Percentiles rank a stretch among this genome's conserved stretches.
These are phyloP conservation scores for Ascochyta pisi DNA, from an alignment of 2,329 filamentous ascomycete genomes.

Conservation along the genomic window DNA sequence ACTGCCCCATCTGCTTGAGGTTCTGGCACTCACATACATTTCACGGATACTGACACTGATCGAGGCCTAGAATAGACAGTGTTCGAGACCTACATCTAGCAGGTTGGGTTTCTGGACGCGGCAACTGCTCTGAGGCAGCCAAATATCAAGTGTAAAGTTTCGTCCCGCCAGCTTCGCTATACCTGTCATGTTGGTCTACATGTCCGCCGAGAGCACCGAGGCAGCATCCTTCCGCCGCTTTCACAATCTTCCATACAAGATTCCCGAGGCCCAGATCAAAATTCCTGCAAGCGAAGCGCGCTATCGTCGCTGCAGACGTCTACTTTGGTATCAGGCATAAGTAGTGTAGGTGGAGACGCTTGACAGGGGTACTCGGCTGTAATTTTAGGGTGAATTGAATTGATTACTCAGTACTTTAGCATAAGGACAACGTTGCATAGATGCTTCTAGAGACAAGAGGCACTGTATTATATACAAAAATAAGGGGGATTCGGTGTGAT, in stretches of 20 bases:
- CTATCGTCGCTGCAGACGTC: too few relatives aligned
- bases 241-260: not conserved
- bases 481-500: too few relatives aligned
- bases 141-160: not conserved
- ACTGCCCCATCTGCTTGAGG: not conserved
- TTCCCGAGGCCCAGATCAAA: not conserved
- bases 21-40: not conserved
- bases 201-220: not conserved
- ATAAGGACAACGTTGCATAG: too few relatives aligned
- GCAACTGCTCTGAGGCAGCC: not conserved
- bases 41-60: not conserved
- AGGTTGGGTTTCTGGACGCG: not conserved
- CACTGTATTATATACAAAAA: too few relatives aligned
- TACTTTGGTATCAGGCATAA: too few relatives aligned
- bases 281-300: too few relatives aligned
- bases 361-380: too few relatives aligned
- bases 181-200: not conserved
- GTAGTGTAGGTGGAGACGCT: too few relatives aligned
- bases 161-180: not conserved
- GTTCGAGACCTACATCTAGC: not conserved
- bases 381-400: too few relatives aligned
- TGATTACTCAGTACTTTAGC: too few relatives aligned
- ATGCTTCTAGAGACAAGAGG: too few relatives aligned
- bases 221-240: not conserved
- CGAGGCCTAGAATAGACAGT: not conserved